Evolutionary conservation across 768 basidiomycete genomes (phyloP).

Genomic region (Termitomyces eurrhizus): DNA sequence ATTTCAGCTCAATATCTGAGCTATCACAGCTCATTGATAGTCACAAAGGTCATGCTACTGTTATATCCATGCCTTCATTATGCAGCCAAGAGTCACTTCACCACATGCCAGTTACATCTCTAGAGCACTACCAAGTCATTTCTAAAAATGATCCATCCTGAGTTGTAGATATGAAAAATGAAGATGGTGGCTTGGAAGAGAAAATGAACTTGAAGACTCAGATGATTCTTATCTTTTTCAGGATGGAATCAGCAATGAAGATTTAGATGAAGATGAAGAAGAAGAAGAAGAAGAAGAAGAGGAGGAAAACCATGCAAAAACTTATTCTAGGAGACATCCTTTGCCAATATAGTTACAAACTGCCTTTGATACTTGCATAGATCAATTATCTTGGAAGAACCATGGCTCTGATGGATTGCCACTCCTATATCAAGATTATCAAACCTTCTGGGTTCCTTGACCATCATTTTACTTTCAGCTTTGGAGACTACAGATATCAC

Average conservation of each 20-base stretch:
- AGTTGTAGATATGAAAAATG: too few relatives aligned
- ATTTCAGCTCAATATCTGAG: too few relatives aligned
- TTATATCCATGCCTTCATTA: too few relatives aligned
- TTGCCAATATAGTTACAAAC: neutral
- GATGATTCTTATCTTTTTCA: neutral
- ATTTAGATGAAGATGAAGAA: neutral
- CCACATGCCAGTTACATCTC: too few relatives aligned
- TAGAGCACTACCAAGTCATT: too few relatives aligned
- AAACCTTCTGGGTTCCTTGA: conserved; percentile 7
- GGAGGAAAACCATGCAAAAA: neutral
- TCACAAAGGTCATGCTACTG: too few relatives aligned
- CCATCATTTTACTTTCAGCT: conserved; percentile 1
- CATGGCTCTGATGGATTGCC: neutral
- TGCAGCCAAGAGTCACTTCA: too few relatives aligned
- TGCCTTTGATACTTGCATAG: neutral
- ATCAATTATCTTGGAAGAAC: neutral
- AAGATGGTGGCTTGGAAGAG: neutral
- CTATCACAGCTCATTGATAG: too few relatives aligned
- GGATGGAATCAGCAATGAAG: neutral
- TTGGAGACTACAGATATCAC: conserved; percentile 1
- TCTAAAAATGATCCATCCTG: too few relatives aligned
- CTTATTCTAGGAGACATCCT: neutral
- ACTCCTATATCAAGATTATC: conserved; percentile 1
- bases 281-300: too few relatives aligned
- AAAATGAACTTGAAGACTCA: neutral